These are phyloP conservation scores for Sphagnum contortum DNA, from an alignment of 225 moss, liverwort and hornwort genomes.

Conservation along the genomic window DNA sequence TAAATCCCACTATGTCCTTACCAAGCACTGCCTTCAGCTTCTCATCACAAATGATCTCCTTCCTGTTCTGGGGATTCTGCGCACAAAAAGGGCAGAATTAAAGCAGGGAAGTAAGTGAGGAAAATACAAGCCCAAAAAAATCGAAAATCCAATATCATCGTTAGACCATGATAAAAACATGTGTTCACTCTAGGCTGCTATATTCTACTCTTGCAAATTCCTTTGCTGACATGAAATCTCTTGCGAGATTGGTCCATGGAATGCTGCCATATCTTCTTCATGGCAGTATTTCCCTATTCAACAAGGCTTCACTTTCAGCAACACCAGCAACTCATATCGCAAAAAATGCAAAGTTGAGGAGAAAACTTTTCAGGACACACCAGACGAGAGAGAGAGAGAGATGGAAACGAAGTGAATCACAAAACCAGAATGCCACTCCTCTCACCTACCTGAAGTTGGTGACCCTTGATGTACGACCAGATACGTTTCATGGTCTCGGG, in stretches of 20 bases:
- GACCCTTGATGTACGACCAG: constrained; percentile 47
- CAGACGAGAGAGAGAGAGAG: not conserved
- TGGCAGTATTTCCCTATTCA: no score
- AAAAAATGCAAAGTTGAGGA: not conserved
- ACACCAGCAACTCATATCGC: not conserved
- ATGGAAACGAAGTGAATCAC: no score
- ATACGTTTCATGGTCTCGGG: constrained; percentile 27
- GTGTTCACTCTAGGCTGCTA: not conserved
- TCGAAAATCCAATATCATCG: no score
- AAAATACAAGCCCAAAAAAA: no score
- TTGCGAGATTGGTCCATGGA: no score
- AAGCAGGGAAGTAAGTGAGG: no score
- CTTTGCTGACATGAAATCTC: no score
- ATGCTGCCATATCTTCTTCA: no score
- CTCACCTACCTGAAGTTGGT: constrained; percentile 27
- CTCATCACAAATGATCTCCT: constrained; percentile 41
- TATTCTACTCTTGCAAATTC: not conserved
- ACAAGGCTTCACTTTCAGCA: no score
- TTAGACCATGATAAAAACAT: not conserved
- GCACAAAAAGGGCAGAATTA: not conserved
- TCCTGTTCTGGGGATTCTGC: constrained; percentile 31
- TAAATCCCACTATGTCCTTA: constrained; percentile 37
- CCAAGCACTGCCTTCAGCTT: constrained; percentile 37
- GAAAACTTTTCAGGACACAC: not conserved
- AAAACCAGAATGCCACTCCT: not conserved